Evolutionary conservation across 1,139 yeast species (phyloP), one percentile per base, ranked within the genome.

Genomic region (Suhomyces chickasaworum): DNA sequence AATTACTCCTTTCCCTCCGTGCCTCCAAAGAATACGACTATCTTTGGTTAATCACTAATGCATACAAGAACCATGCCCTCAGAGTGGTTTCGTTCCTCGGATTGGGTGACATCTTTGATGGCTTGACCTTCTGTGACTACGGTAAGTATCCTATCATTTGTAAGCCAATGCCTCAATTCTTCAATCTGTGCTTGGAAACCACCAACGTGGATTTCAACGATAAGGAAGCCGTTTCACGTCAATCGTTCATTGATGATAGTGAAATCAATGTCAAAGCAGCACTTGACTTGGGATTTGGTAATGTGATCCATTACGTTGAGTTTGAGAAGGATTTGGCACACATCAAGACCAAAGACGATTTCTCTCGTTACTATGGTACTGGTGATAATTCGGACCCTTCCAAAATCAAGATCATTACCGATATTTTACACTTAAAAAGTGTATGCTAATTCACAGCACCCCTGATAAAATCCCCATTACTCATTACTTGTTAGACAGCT

Each of bases 121-220:
- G 99, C 1, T 77, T 93, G 56, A 89, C 97, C 0, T 93, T 73
- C 67, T 93, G 99, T 69, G 96, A 93, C 68, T 93, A 93, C 62
- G 64, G 79, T 7, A 65, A 72, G 52, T 67, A 63, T 49, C 90
- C 91, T 5, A 74, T 93, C 48, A 66, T 85, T 27, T 91, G 98
- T 69, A 93, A 93, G 69, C 99, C 99, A 13, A 88, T 88, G 83
- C 70, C 73, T 13, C 73, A 61, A 45, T 75, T 63, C 54, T 75
- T 67, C 55, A 66, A 53, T 69, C 83, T 60, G 78, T 83, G 89
- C 16, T 73, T 88, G 66, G 52, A 61, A 10, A 78, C 81, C 47
- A 85, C 96, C 32, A 86, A 87, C 23, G 75, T 83, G 23, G 76
- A 75, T 52, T 75, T 70, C 44, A 56, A 47, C 47, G 79, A 76